A percentile compares a stretch with the other conserved stretches of the same genome.
These are phyloP conservation scores for Fusarium penzigii DNA, from an alignment of 2,329 filamentous ascomycete species.

Conservation along the genomic window DNA sequence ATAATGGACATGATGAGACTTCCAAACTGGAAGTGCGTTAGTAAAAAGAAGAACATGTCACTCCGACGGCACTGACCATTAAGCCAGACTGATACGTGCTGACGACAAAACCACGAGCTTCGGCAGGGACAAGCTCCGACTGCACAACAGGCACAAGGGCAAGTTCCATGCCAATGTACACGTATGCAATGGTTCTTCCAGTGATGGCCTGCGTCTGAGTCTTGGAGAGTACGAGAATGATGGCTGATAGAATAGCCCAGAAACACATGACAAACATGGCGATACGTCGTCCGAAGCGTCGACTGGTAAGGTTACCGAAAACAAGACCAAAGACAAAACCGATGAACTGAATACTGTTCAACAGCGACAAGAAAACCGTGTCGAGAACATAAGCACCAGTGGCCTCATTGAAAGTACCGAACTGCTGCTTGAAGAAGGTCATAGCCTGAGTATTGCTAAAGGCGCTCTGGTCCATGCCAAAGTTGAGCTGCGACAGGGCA, in stretches of 20 bases:
- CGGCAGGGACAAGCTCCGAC: conserved; percentile 33
- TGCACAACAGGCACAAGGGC: conserved; percentile 37
- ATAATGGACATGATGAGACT: conserved; percentile 21
- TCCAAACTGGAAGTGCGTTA: conserved; percentile 5
- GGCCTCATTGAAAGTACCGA: conserved; percentile 30
- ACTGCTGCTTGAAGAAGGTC: conserved; percentile 35
- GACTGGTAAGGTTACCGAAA: conserved; percentile 33
- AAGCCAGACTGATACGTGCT: conserved; percentile 10
- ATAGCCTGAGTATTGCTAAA: conserved; percentile 40
- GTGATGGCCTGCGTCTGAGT: conserved; percentile 34
- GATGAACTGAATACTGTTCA: conserved; percentile 37
- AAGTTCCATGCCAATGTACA: conserved; percentile 43
- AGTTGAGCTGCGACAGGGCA: conserved; percentile 40
- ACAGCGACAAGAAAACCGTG: conserved; percentile 27
- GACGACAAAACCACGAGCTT: conserved; percentile 34
- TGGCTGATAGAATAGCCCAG: conserved; percentile 35
- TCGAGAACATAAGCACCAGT: conserved; percentile 31
- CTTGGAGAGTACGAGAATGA: conserved; percentile 34
- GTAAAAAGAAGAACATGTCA: neutral
- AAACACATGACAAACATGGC: conserved; percentile 39
- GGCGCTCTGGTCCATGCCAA: conserved; percentile 41
- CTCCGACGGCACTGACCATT: neutral
- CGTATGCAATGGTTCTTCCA: conserved; percentile 37
- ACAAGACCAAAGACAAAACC: conserved; percentile 24
- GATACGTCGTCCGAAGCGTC: conserved; percentile 34